A percentile compares a stretch with the other conserved stretches of the same genome.
These are phyloP conservation scores for Hyphopichia burtonii DNA, from an alignment of 1,139 yeast species.

Conservation along the genomic window DNA sequence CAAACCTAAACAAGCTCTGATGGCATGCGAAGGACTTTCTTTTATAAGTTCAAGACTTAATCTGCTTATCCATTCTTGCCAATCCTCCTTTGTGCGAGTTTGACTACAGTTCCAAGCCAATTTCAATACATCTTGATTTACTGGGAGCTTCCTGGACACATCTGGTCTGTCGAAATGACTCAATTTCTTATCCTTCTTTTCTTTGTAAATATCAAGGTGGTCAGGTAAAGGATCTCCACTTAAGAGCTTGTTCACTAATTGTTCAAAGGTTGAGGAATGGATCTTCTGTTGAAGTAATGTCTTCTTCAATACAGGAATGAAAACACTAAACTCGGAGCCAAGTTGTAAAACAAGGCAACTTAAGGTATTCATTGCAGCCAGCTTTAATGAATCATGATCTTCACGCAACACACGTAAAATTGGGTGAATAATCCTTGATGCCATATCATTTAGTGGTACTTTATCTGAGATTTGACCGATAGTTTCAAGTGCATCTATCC, in stretches of 20 bases:
- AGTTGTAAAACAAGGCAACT: slow-evolving; percentile 77
- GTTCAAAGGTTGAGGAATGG: slow-evolving; percentile 76
- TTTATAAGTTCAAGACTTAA: slow-evolving; percentile 82
- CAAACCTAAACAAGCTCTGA: slow-evolving; percentile 88
- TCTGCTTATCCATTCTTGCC: slow-evolving; percentile 97
- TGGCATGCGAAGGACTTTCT: slow-evolving; percentile 93
- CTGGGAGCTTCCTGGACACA: slow-evolving; percentile 73
- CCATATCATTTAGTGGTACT: slow-evolving; percentile 80
- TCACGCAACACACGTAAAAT: slow-evolving; percentile 66
- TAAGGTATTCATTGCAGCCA: slow-evolving; percentile 73
- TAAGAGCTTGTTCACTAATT: slow-evolving; percentile 70
- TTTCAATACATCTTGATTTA: slow-evolving; percentile 72
- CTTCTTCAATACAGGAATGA: slow-evolving; percentile 81
- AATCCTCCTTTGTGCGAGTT: slow-evolving; percentile 87
- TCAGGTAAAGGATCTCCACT: slow-evolving; percentile 91
- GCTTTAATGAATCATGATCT: slow-evolving; percentile 60
- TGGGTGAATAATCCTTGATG: slow-evolving; percentile 88
- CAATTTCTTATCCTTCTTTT: slow-evolving; percentile 50
- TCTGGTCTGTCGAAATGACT: slow-evolving; percentile 60
- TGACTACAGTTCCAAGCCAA: slow-evolving; percentile 92
- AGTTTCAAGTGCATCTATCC: slow-evolving; percentile 79
- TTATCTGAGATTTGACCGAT: slow-evolving; percentile 77
- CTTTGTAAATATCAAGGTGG: slow-evolving; percentile 68
- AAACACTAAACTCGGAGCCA: slow-evolving; percentile 83
- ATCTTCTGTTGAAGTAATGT: slow-evolving; percentile 63